Evolutionary conservation across 352 stramenopile species (phyloP).

Genomic region (Phytopythium kandeliae): DNA sequence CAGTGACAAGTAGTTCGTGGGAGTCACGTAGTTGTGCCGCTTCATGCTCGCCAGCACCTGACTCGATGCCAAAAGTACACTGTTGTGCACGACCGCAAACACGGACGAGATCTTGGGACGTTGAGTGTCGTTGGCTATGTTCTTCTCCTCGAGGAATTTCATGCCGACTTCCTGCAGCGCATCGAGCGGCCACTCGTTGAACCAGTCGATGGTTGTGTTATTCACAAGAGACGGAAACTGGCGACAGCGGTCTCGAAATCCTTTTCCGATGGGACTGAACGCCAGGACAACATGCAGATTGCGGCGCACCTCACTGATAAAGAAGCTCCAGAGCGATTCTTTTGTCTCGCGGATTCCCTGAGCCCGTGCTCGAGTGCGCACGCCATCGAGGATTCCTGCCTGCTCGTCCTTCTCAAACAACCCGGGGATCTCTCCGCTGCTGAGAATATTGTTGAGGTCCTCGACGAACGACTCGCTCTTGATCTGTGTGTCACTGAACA

Average conservation of each 20-base stretch:
- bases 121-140: slow-evolving; percentile 62
- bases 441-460: slow-evolving; percentile 93
- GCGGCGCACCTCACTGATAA: slow-evolving; percentile 86
- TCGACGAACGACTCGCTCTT: slow-evolving; percentile 92
- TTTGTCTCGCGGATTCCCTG: slow-evolving; percentile 86
- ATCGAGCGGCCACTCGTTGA: slow-evolving; percentile 90
- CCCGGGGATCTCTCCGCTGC: slow-evolving; percentile 88
- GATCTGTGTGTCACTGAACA: slow-evolving; percentile 94
- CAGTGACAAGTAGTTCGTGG: slow-evolving; percentile 91
- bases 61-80: slow-evolving; percentile 72
- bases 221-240: slow-evolving; percentile 93
- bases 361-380: slow-evolving; percentile 56
- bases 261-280: slow-evolving; percentile 90
- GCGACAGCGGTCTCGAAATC: slow-evolving; percentile 75
- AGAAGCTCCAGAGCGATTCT: slow-evolving; percentile 90
- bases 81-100: slow-evolving; percentile 88
- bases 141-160: slow-evolving; percentile 90
- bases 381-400: slow-evolving; percentile 73
- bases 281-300: slow-evolving; percentile 92
- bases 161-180: slow-evolving; percentile 90
- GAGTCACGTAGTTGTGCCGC: slow-evolving; percentile 93
- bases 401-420: slow-evolving; percentile 92
- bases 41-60: slow-evolving; percentile 89
- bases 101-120: slow-evolving; percentile 81
- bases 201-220: slow-evolving; percentile 94